Conservation (phyloP, 1,139 yeast genomes). For the Eremothecium gossypii region DNA sequence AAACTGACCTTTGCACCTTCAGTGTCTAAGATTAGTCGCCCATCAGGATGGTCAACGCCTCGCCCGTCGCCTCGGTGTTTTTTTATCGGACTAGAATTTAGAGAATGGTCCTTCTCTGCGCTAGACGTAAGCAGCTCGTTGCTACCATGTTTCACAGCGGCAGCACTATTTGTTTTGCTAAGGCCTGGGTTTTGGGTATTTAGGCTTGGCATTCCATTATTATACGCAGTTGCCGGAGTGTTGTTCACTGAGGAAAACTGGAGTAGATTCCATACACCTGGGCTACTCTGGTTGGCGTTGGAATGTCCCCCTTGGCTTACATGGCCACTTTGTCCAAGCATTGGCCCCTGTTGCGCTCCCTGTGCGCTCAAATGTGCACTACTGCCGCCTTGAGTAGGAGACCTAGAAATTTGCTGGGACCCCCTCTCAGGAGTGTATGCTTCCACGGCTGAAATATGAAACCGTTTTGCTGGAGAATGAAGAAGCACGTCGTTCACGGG, state of each 20-base stretch:
- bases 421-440: conserved; percentile 83
- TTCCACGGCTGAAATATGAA: conserved; percentile 52
- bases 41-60: conserved; percentile 8
- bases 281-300: conserved; percentile 33
- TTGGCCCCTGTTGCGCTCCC: background rate
- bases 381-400: conserved; percentile 11
- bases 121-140: conserved; percentile 3
- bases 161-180: background rate
- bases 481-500: conserved; percentile 25
- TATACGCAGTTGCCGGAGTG: conserved; percentile 22
- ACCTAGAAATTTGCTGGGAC: conserved; percentile 32
- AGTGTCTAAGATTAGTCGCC: conserved; percentile 23
- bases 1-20: conserved; percentile 26
- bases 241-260: conserved; percentile 52
- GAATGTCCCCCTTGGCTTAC: conserved; percentile 10
- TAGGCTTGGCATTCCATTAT: background rate
- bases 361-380: background rate
- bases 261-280: conserved; percentile 72
- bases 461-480: conserved; percentile 38
- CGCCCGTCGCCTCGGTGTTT: conserved; percentile 9
- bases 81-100: conserved; percentile 16
- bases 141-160: background rate
- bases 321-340: conserved; percentile 3
- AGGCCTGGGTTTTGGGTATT: background rate
- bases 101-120: conserved; percentile 7